A percentile compares a stretch with the other conserved stretches of the same genome.
Conservation (phyloP, 345 rosid species). For the Linum usitatissimum region DNA sequence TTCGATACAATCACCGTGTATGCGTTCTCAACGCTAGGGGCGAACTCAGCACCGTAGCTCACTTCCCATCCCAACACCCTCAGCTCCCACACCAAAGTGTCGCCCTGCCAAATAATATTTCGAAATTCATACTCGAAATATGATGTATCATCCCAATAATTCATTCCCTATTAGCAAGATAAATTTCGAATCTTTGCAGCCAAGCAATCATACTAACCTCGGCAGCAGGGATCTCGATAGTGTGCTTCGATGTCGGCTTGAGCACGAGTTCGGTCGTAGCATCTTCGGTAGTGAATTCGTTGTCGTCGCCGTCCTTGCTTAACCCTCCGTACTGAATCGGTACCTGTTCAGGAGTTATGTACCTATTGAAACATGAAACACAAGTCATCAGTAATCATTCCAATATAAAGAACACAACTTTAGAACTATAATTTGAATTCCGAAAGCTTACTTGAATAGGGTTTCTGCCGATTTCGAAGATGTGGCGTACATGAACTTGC, state of each 20-base stretch:
- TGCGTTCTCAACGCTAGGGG: slow-evolving; percentile 25
- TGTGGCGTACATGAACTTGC: slow-evolving; percentile 41
- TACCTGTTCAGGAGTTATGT: slow-evolving; percentile 38
- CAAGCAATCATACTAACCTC: slow-evolving; percentile 21
- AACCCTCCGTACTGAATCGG: slow-evolving; percentile 43
- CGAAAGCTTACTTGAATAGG: slow-evolving; percentile 37
- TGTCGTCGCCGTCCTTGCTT: slow-evolving; percentile 28
- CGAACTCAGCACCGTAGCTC: slow-evolving; percentile 38
- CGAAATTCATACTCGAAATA: too few relatives aligned
- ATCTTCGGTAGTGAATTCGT: slow-evolving; percentile 28
- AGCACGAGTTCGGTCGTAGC: slow-evolving; percentile 24
- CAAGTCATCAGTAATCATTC: too few relatives aligned
- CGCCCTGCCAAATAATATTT: slow-evolving; percentile 12
- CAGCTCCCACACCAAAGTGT: slow-evolving; percentile 33
- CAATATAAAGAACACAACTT: neutral
- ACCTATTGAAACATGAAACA: slow-evolving; percentile 15
- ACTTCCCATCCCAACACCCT: slow-evolving; percentile 45
- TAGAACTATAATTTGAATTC: neutral
- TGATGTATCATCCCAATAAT: neutral
- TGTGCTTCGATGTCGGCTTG: slow-evolving; percentile 29
- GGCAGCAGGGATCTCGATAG: slow-evolving; percentile 27
- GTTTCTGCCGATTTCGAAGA: slow-evolving; percentile 36
- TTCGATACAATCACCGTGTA: slow-evolving; percentile 40
- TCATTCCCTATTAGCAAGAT: neutral
- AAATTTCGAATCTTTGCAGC: neutral